phyloP scores from a whole-genome alignment of 2,329 filamentous ascomycete genomes.

The Exutisphaerella laricina region DNA sequence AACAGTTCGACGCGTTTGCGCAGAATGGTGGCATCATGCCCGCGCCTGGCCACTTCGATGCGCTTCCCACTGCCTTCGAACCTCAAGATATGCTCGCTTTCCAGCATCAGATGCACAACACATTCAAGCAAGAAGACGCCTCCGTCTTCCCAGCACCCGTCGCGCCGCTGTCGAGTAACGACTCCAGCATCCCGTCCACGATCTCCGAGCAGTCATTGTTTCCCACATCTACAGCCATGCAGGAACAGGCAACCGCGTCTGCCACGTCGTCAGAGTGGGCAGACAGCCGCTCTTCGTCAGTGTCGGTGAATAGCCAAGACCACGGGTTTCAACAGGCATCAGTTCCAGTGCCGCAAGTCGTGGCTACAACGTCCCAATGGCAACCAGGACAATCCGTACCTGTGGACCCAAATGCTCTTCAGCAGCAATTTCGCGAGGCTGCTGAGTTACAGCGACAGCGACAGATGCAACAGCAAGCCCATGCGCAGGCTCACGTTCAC shows the following conservation, averaged over 20 bases:
- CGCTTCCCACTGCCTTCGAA: slow-evolving; percentile 15
- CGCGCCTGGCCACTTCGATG: slow-evolving; percentile 14
- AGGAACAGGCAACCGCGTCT: slow-evolving; percentile 23
- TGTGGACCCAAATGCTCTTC: slow-evolving; percentile 31
- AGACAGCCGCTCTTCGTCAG: slow-evolving; percentile 31
- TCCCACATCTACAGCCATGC: slow-evolving; percentile 21
- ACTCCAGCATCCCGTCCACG: slow-evolving; percentile 27
- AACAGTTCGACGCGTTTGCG: slow-evolving; percentile 34
- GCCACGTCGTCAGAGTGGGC: slow-evolving; percentile 28
- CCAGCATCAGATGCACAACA: too few species aligned
- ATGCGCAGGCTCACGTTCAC: slow-evolving; percentile 6
- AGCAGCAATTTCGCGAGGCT: slow-evolving; percentile 32
- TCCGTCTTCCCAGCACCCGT: slow-evolving; percentile 19
- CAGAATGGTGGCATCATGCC: slow-evolving; percentile 20
- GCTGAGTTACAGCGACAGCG: slow-evolving; percentile 20
- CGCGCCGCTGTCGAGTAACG: slow-evolving; percentile 25
- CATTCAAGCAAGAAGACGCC: slow-evolving; percentile 21
- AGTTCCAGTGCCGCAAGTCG: slow-evolving; percentile 11
- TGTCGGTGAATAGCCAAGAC: slow-evolving; percentile 19
- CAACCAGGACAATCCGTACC: slow-evolving; percentile 35
- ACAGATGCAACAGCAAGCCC: slow-evolving; percentile 15
- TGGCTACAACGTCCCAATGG: slow-evolving; percentile 28
- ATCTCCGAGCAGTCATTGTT: slow-evolving; percentile 27
- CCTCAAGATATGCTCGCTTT: too few species aligned
- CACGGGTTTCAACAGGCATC: slow-evolving; percentile 14